phyloP scores from a whole-genome alignment of 2,329 filamentous ascomycete species.

The Fonsecaea nubica region DNA sequence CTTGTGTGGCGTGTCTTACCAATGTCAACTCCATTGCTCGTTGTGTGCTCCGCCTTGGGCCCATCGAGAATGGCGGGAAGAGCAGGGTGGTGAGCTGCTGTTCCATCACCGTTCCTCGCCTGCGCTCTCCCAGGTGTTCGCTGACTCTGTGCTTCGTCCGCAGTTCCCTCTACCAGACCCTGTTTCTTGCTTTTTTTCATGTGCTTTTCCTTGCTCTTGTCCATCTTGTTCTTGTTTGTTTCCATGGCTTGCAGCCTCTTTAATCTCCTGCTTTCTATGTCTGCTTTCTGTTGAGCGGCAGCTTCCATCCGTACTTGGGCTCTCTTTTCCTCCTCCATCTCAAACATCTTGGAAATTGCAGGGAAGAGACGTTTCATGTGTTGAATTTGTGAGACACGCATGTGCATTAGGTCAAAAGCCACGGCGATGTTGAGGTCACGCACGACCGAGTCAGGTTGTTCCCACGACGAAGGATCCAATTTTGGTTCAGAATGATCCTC shows the following conservation, averaged over 20 bases:
- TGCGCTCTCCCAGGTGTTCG: neutral
- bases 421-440: slow-evolving; percentile 61
- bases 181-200: slow-evolving; percentile 23
- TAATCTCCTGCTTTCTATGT: slow-evolving; percentile 9
- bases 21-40: neutral
- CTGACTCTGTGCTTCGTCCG: neutral
- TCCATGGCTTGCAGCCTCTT: slow-evolving; percentile 20
- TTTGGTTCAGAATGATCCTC: slow-evolving; percentile 4
- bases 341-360: slow-evolving; percentile 61
- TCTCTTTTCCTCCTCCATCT: slow-evolving; percentile 44
- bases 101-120: neutral
- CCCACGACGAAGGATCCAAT: slow-evolving; percentile 17
- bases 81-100: neutral
- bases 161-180: neutral
- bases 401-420: slow-evolving; percentile 69
- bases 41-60: neutral
- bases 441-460: slow-evolving; percentile 28
- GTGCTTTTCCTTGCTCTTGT: slow-evolving; percentile 37
- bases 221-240: slow-evolving; percentile 21
- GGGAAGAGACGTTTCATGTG: slow-evolving; percentile 64
- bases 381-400: slow-evolving; percentile 65
- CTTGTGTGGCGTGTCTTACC: slow-evolving; percentile 23
- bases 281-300: slow-evolving; percentile 18
- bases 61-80: neutral
- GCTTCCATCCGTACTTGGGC: slow-evolving; percentile 28